These are phyloP conservation scores for Gleditsia sinensis DNA, from an alignment of 306 rosid genomes.

Conservation along the genomic window DNA sequence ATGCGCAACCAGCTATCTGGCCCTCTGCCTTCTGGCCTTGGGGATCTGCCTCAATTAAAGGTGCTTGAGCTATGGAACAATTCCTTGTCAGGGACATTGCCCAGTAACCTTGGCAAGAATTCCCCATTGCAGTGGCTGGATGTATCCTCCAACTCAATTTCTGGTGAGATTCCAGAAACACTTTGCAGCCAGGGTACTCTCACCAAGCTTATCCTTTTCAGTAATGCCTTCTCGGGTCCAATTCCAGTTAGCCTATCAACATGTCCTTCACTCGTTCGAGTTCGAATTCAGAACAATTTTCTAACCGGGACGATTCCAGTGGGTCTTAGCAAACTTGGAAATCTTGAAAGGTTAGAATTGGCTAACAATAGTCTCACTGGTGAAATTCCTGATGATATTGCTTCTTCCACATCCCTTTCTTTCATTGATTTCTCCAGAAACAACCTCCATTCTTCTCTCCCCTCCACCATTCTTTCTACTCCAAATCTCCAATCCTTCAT, in stretches of 20 bases:
- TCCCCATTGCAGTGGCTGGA: slow-evolving; percentile 88
- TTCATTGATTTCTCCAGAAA: slow-evolving; percentile 89
- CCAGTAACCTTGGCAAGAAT: slow-evolving; percentile 72
- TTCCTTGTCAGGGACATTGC: slow-evolving; percentile 76
- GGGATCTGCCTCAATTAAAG: slow-evolving; percentile 56
- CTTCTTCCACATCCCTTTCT: slow-evolving; percentile 82
- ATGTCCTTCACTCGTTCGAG: slow-evolving; percentile 79
- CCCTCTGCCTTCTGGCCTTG: slow-evolving; percentile 67
- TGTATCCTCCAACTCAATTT: slow-evolving; percentile 81
- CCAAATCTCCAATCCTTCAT: slow-evolving; percentile 78
- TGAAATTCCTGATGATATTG: slow-evolving; percentile 75
- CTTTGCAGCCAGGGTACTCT: slow-evolving; percentile 80
- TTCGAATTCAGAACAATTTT: slow-evolving; percentile 85
- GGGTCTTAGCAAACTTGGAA: slow-evolving; percentile 85
- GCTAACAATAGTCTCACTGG: slow-evolving; percentile 90
- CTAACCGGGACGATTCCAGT: slow-evolving; percentile 74
- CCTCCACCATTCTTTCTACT: slow-evolving; percentile 77
- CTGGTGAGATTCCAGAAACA: slow-evolving; percentile 75
- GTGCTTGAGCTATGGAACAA: slow-evolving; percentile 94
- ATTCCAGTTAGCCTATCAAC: slow-evolving; percentile 67
- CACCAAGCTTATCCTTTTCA: slow-evolving; percentile 95
- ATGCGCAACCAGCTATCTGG: slow-evolving; percentile 83
- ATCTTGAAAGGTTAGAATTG: slow-evolving; percentile 89
- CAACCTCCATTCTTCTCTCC: slow-evolving; percentile 73
- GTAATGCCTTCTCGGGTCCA: slow-evolving; percentile 76